Base-by-base conservation (phyloP, 768 basidiomycete genomes). In the Holtermannia corniformis region DNA sequence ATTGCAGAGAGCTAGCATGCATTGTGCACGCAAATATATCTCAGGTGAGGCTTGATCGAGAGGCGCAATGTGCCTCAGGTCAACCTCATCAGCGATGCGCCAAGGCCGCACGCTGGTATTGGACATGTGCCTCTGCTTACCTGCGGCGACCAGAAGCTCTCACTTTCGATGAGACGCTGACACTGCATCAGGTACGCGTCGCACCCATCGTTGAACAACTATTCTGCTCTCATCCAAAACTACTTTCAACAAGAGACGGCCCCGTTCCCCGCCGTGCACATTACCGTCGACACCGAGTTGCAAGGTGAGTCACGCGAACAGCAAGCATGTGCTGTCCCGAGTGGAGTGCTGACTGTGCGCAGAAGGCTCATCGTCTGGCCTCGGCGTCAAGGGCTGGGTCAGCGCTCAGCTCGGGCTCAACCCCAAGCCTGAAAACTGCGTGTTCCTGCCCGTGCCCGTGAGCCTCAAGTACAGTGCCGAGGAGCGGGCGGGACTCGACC, bases 221-320 rank as follows among this genome's bases (percentile, higher is more conserved):
- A 90, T 75, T 92, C 92, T 23, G 90, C 93, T 11, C 80, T 97
- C 61, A 92, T 97, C 68, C 93, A 96, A 78, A 90, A 92, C 74
- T 95, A 95, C 76, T 97, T 95, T 74, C 82, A 87, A 40, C 83
- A 87, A 78, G 90, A 96, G 73, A 89, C 88, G 4, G 77, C 81
- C 0, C 87, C 90, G 2, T 82, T 85, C 70, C 87, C 84, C 26
- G 90, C 93, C 2, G 81, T 97, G 45, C 91, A 96, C 71, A 78
- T 97, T 50, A 84, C 90, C 3, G 76, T 97, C 32, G 87, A 93
- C 73, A 92, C 91, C 7, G 85, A 87, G 19, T 77, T 82, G 3
- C 82, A 83, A 56, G 78, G 74, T 46, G 78, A 37, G 32, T 37
- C 32, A 37, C 16, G 10, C 32, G 23, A 50, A 57, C 28, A 43